Evolutionary conservation across 129 eudicot genomes (phyloP).

Genomic region (Artemisia argyi): DNA sequence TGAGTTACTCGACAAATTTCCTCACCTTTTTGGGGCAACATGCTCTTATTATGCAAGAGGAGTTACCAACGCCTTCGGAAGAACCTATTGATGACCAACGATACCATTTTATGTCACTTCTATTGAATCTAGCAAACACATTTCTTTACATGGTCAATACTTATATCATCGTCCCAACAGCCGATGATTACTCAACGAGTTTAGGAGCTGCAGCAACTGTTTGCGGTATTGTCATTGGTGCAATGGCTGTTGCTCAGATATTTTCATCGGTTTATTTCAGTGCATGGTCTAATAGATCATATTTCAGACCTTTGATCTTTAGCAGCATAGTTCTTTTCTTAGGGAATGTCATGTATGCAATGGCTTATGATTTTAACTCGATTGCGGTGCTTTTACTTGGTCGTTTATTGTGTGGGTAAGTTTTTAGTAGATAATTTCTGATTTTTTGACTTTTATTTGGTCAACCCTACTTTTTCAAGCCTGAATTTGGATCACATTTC

Average conservation of each 20-base stretch:
- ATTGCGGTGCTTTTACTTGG: constrained; percentile 74
- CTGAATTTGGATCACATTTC: neutral
- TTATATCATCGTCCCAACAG: constrained; percentile 90
- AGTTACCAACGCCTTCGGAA: constrained; percentile 60
- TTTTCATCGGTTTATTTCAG: constrained; percentile 92
- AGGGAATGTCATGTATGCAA: constrained; percentile 83
- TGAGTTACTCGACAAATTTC: constrained; percentile 74
- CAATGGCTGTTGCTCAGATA: constrained; percentile 95
- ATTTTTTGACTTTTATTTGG: neutral
- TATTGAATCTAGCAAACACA: constrained; percentile 80
- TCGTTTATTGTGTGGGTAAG: constrained; percentile 84
- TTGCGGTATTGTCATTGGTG: constrained; percentile 92
- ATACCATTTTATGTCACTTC: constrained; percentile 92
- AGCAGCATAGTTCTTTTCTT: constrained; percentile 87
- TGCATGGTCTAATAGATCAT: constrained; percentile 94
- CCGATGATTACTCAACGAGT: constrained; percentile 86
- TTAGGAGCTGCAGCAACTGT: constrained; percentile 94
- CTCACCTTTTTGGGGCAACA: constrained; percentile 81
- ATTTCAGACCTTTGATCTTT: constrained; percentile 79
- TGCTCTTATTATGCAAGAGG: constrained; percentile 91
- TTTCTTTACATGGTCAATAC: constrained; percentile 96
- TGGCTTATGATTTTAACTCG: constrained; percentile 81
- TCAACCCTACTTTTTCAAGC: neutral
- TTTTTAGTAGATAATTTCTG: constrained; percentile 17
- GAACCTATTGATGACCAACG: constrained; percentile 55